A percentile compares a stretch with the other conserved stretches of the same genome.
Evolutionary conservation across 805 yeast species (phyloP).

Genomic region (Yarrowia deformans): DNA sequence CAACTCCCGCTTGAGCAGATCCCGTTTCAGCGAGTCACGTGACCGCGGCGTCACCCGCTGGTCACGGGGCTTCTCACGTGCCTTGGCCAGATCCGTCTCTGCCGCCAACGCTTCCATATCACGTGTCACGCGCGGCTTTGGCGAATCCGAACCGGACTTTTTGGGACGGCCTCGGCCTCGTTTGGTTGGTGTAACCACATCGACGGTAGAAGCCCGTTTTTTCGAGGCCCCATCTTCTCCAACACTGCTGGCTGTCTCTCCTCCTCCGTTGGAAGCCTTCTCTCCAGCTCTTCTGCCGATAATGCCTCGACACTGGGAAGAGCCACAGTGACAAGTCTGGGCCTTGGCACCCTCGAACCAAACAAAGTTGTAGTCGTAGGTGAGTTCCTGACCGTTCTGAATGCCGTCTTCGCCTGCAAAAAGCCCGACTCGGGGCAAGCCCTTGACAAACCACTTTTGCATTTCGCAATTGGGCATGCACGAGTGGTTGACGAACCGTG

Average conservation of each 20-base stretch:
- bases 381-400: slow-evolving; percentile 55
- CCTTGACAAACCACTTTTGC: slow-evolving; percentile 59
- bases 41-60: slow-evolving; percentile 3
- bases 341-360: slow-evolving; percentile 56
- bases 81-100: background rate
- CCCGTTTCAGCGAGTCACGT: slow-evolving; percentile 6
- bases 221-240: background rate
- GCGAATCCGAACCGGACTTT: slow-evolving; percentile 2
- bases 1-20: background rate
- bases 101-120: too few species aligned
- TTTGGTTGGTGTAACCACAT: slow-evolving; percentile 4
- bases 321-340: slow-evolving; percentile 57
- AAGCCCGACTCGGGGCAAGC: slow-evolving; percentile 56
- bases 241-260: slow-evolving; percentile 7
- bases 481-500: slow-evolving; percentile 60
- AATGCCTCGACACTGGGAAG: slow-evolving; percentile 53
- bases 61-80: background rate
- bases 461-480: slow-evolving; percentile 58
- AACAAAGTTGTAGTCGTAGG: slow-evolving; percentile 60
- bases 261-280: background rate
- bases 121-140: background rate
- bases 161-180: background rate
- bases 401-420: slow-evolving; percentile 55
- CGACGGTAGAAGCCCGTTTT: background rate
- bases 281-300: slow-evolving; percentile 43